phyloP scores from a whole-genome alignment of 2,329 filamentous ascomycete genomes.

The Colletotrichum australisinense region DNA sequence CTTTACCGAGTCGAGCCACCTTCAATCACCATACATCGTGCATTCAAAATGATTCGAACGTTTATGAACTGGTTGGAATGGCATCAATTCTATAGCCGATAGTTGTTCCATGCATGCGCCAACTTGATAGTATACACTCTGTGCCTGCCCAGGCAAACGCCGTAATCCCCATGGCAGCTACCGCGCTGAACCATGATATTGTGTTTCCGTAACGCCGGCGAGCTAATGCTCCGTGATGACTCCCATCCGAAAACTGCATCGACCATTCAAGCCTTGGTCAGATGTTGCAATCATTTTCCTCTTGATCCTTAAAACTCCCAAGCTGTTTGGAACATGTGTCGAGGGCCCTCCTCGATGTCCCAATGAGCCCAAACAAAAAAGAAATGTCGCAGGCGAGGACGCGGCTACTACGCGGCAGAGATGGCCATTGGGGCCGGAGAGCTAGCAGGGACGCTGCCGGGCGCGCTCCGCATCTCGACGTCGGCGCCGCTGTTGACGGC shows the following conservation, averaged over 20 bases:
- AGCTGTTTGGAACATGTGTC: background rate
- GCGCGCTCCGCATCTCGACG: conserved; percentile 63
- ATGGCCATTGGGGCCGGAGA: conserved; percentile 64
- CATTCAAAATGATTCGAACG: background rate
- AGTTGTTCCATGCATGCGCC: conserved; percentile 3
- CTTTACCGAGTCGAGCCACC: background rate
- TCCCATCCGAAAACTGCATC: conserved; percentile 3
- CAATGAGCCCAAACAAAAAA: background rate
- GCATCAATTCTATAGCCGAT: conserved; percentile 9
- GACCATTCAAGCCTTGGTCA: conserved; percentile 4
- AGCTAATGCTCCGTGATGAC: conserved; percentile 12
- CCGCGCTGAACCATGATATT: conserved; percentile 19
- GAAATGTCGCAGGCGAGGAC: background rate
- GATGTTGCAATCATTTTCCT: background rate
- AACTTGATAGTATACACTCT: conserved; percentile 29
- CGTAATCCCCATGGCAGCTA: conserved; percentile 26
- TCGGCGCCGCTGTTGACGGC: conserved; percentile 52
- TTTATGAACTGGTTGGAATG: background rate
- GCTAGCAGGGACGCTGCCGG: conserved; percentile 61
- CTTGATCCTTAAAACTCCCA: conserved; percentile 29
- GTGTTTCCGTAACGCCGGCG: conserved; percentile 31
- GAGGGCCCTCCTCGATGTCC: background rate
- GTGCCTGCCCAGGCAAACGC: conserved; percentile 27
- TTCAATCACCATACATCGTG: background rate
- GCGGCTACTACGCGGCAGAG: conserved; percentile 52